Base-by-base conservation (phyloP, 768 basidiomycete species). In the Leccinum uliginosum region DNA sequence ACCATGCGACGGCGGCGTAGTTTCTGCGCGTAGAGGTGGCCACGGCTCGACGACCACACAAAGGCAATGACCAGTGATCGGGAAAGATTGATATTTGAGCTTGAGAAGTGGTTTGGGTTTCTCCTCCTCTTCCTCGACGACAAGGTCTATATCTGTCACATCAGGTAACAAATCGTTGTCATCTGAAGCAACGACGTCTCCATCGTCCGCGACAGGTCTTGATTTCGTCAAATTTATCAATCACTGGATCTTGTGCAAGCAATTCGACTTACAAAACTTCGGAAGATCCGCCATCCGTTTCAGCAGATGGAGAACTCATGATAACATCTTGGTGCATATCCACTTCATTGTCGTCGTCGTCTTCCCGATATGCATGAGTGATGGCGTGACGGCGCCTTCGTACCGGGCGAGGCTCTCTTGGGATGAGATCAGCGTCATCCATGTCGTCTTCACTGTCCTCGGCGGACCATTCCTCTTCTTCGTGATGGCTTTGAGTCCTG, bases 21-120 rank as follows among this genome's bases (percentile, higher is more conserved):
- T 62, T 34, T 65, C 61, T 4, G 71, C 61, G 34, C 76, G 79
- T 35, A 83, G 66, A 14, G 81, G 73, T 4, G 88, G 86, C 78
- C 84, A 91, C 15, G 91, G 92, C 67, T 93, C 91, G 15, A 92
- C 84, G 23, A 93, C 86, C 34, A 93, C 79, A 65, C 88, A 91
- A 17, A 93, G 78, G 68, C 87, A 91, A 53, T 83, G 81, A 0
- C 84, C 86, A 56, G 82, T 80, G 49, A 91, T 84, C 52, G 73
- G 78, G 69, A 91, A 91, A 12, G 87, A 86, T 62, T 81, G 80
- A 61, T 89, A 93, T 53, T 70, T 79, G 34, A 93, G 78, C 54
- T 81, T 78, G 32, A 91, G 73, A 29, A 79, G 60, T 6, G 87
- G 85, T 64, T 91, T 89, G 12, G 86, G 88, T 63, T 93, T 91